Conservation (phyloP, 306 rosid species). For the Alnus rubra region DNA sequence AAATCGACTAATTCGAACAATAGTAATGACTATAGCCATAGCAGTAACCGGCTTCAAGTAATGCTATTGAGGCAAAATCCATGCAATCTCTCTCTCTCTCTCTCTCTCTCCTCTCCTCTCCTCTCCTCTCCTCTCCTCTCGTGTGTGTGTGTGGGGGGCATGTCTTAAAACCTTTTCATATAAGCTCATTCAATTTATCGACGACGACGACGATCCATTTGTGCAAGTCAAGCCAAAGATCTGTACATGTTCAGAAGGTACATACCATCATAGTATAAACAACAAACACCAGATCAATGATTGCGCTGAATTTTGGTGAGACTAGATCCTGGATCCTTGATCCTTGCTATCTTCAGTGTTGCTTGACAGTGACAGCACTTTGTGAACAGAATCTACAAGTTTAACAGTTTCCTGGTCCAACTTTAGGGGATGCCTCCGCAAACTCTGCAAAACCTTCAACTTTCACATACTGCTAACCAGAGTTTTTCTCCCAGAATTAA, state of each 20-base stretch:
- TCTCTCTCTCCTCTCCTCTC: no score
- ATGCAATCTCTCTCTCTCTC: not conserved
- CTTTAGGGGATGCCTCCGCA: conserved; percentile 66
- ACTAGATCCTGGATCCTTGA: conserved; percentile 36
- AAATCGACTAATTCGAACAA: not conserved
- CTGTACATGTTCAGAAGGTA: not conserved
- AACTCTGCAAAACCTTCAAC: conserved; percentile 46
- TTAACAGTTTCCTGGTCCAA: conserved; percentile 60
- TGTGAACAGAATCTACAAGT: conserved; percentile 65
- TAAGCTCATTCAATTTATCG: not conserved
- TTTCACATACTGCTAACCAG: conserved; percentile 1
- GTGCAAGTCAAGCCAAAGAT: not conserved
- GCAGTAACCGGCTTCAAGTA: not conserved
- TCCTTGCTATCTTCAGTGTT: conserved; percentile 35
- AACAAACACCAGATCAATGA: conserved; percentile 29
- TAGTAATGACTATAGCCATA: not conserved
- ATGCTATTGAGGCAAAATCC: not conserved
- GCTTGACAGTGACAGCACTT: conserved; percentile 47
- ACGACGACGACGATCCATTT: not conserved
- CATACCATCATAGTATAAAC: conserved; percentile 1
- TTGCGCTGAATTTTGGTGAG: conserved; percentile 48
- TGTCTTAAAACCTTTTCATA: not conserved
- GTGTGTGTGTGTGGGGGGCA: not conserved
- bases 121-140: no score
- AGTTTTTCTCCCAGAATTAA: conserved; percentile 15